These are phyloP conservation scores for Naganishia sp. DNA, from an alignment of 1,284 basidiomycete genomes.

Conservation along the genomic window DNA sequence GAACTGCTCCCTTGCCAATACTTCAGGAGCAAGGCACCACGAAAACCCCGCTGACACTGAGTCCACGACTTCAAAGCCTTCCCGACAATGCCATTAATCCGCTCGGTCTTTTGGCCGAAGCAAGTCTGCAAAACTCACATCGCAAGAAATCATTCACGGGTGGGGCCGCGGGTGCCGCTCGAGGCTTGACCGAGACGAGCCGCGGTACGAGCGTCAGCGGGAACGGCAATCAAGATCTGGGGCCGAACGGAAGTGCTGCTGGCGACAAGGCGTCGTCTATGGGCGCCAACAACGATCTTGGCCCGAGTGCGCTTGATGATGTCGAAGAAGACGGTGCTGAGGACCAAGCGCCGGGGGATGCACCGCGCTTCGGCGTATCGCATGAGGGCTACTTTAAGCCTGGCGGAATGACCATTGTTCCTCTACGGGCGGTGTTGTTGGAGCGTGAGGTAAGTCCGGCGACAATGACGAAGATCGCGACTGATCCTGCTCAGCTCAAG, in stretches of 20 bases:
- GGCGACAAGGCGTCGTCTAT: constrained; percentile 3
- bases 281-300: not conserved
- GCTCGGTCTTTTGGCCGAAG: constrained; percentile 84
- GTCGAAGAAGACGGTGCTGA: constrained; percentile 35
- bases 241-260: not conserved
- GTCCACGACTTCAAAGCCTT: constrained; percentile 81
- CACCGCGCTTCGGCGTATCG: constrained; percentile 69
- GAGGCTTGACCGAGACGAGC: constrained; percentile 9
- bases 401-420: constrained; percentile 82
- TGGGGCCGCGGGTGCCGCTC: not conserved
- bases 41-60: constrained; percentile 31
- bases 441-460: constrained; percentile 59
- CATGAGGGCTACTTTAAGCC: constrained; percentile 93
- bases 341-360: constrained; percentile 4
- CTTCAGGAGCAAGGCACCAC: constrained; percentile 13
- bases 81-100: constrained; percentile 90
- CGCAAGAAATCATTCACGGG: constrained; percentile 39
- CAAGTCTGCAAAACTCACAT: constrained; percentile 78
- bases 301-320: constrained; percentile 40
- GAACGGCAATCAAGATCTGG: constrained; percentile 6
- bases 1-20: constrained; percentile 3
- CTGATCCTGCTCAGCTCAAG: constrained; percentile 62
- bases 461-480: not conserved
- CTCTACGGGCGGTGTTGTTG: constrained; percentile 80
- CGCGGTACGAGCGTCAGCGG: constrained; percentile 2